Conservation (phyloP, 2,329 filamentous ascomycete genomes). For the Xylariaceae sp. region DNA sequence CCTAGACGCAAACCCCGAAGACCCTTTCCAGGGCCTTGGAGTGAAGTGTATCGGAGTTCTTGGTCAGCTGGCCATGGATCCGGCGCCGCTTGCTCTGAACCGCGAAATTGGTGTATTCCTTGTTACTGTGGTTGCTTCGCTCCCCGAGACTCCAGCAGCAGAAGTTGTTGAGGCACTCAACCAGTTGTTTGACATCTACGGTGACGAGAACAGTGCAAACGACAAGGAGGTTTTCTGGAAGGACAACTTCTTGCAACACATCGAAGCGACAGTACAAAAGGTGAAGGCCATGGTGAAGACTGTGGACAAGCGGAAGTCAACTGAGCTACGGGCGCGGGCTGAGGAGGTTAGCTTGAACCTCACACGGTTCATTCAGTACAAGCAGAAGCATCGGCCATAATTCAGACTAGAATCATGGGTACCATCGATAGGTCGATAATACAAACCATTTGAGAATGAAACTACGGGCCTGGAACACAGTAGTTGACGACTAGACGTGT, state of each 20-base stretch:
- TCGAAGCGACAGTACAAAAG: slow-evolving; percentile 51
- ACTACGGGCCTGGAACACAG: neutral
- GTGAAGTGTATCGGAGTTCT: slow-evolving; percentile 64
- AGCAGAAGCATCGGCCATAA: slow-evolving; percentile 50
- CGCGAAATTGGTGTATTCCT: slow-evolving; percentile 60
- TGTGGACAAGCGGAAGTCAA: slow-evolving; percentile 54
- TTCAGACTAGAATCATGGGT: neutral
- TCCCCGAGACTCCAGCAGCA: slow-evolving; percentile 50
- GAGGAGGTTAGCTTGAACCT: slow-evolving; percentile 60
- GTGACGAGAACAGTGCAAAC: slow-evolving; percentile 52
- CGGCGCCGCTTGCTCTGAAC: slow-evolving; percentile 50
- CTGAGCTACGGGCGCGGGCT: slow-evolving; percentile 53
- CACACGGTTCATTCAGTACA: slow-evolving; percentile 58
- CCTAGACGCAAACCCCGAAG: slow-evolving; percentile 35
- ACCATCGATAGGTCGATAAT: neutral
- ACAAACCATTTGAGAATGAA: neutral
- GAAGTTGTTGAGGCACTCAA: slow-evolving; percentile 60
- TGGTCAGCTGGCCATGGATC: slow-evolving; percentile 55
- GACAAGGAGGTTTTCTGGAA: slow-evolving; percentile 62
- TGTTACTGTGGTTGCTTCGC: slow-evolving; percentile 46
- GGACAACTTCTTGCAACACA: slow-evolving; percentile 52
- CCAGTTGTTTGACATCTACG: slow-evolving; percentile 63
- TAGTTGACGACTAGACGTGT: neutral
- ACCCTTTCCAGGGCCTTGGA: slow-evolving; percentile 57
- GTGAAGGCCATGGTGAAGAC: slow-evolving; percentile 52